Evolutionary conservation across 495 filamentous ascomycete species (phyloP), one percentile per base, ranked within the genome.

Genomic region (Immersiella caudata): DNA sequence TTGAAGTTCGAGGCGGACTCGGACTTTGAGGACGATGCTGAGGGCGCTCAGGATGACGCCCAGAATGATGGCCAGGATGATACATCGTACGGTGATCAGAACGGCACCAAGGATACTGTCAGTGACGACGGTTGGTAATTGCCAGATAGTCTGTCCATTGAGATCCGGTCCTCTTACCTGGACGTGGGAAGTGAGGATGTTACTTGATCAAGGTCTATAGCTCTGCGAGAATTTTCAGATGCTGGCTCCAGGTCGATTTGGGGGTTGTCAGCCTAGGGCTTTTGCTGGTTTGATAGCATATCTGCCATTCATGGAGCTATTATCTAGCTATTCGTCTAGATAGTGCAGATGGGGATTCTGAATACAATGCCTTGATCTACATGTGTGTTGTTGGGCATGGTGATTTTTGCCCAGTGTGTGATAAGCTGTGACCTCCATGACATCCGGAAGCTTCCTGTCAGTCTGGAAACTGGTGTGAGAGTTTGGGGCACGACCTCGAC

Each of bases 1-100:
- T 79, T 89, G 0, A 79, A 80, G 24, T 91, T 91, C 52, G 84
- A 89, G 64, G 86, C 87, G 27, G 88, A 91, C 59, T 85, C 84
- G 1, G 87, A 91, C 64, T 83, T 89, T n/a, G 80, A 84, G 21
- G 81, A 80, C 0, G 73, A 71, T 5, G 80, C 68, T 14, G 66
- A 67, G 6, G 66, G 12, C 33, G 64, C 51, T 29, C 70, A 66
- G n/a, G 73, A 71, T 22, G 65, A 36, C 18, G 40, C 40, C 16
- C 40, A 46, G 11, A 18, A 46, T 14, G 40, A 12, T 12, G 40
- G 2, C 11, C 40, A 46, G 40, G 40, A 14, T 46, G 40, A 36
- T n/a, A n/a, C n/a, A n/a, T n/a, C n/a, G n/a, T n/a, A n/a, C n/a
- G n/a, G n/a, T n/a, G n/a, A n/a, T n/a, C n/a, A n/a, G n/a, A n/a